Base-by-base conservation (phyloP, 176 grass and related monocot species). In the Phyllostachys edulis region DNA sequence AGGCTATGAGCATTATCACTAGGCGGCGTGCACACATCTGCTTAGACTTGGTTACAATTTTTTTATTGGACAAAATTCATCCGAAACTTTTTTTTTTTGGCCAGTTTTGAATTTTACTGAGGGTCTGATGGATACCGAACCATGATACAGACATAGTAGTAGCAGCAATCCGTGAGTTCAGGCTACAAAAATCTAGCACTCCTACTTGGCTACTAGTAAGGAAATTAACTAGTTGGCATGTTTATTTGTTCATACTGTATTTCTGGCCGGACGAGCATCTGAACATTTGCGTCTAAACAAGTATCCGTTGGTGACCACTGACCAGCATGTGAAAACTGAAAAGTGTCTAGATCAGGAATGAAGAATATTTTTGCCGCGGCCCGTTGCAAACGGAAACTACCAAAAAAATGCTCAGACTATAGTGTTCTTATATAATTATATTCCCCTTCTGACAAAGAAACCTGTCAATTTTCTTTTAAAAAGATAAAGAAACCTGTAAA, bases 251-350 rank as follows among this genome's bases (percentile, higher is more conserved):
- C 23, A 9, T 63, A 14, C 24, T 6, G 5, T 6, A 63, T 27
- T 51, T 46, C 7, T 23, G 9, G 9, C 42, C 42, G 45, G 63
- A 67, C 9, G 63, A 54, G 60, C 24, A 15, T 6, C 60, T 29
- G 60, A 29, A 51, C 78, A 80, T 18, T 42, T 44, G 79, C 49
- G 17, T 54, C 45, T 17, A 4, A 65, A 68, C 78, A 80, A 54
- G 63, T 40, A 1, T 52, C 14, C 50, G 20, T 11, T 68, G 32
- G 4, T 45, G 42, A 45, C 9, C 42, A 45, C 42, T 38, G 20
- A 4, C 12, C 36, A 17, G 85, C 59, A 73, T 63, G 69, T 72
- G 27, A 63, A 13, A 71, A 17, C 41, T 17, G 44, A 3, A 67
- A 5, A 24, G 9, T 39, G 63, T 21, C 24, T 39, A 6, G n/a